Evolutionary conservation across 495 filamentous ascomycete species (phyloP), one percentile per base, ranked within the genome.

Genomic region (Xylona heveae): DNA sequence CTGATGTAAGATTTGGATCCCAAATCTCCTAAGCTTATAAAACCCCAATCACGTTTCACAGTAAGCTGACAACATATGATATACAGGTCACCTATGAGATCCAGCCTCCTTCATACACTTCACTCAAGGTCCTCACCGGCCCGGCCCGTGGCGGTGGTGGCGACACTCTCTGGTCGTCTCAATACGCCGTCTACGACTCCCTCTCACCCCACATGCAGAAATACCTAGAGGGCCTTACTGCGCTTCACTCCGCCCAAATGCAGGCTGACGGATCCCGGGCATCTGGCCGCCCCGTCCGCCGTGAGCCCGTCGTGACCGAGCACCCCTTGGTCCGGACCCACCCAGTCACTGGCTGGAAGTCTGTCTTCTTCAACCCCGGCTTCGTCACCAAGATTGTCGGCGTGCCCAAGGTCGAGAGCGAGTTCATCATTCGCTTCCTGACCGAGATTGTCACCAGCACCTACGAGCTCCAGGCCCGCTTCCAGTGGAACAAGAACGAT

Each of bases 351-450:
- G 76, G 77, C 20, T 69, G 77, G 58, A 84, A 81, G 47, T 73
- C 74, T 14, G 57, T 88, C 5, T 88, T 78, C 45, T 57, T 79
- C 44, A 82, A 82, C 46, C 74, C 74, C 3, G 78, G 78, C 19
- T 88, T 84, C 48, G 74, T 79, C 33, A 82, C 70, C 41, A 62
- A 66, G 30, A 78, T 84, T 35, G 56, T 77, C 14, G 78, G 79
- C 0, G 47, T 84, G 12, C 74, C 74, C 29, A 69, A 74, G 20
- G 61, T 60, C 34, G 75, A 81, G 52, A 70, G 66, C 12, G 71
- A 80, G 37, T 58, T 63, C 9, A 68, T 83, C 35, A 53, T 80
- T 17, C 42, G 57, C 16, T 67, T 72, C 26, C 61, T 83, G 19
- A 74, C 70, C 31, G 64, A 74, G 42, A 50, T 81, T 28, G 50